Evolutionary conservation across 257 asterid species (phyloP).

Genomic region (Datura wrightii): DNA sequence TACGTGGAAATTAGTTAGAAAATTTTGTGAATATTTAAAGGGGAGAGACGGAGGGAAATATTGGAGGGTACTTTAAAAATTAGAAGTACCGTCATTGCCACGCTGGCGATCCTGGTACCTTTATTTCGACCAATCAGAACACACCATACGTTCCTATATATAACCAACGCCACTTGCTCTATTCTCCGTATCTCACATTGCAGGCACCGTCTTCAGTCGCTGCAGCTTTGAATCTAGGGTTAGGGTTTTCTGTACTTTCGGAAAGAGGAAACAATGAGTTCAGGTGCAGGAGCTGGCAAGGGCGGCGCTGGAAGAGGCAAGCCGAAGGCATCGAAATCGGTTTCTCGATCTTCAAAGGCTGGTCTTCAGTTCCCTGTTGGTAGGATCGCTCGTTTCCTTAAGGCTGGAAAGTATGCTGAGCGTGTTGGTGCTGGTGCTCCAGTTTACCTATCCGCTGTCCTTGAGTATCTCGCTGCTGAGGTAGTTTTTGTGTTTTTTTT

Average conservation of each 20-base stretch:
- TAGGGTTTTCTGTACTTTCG: not conserved
- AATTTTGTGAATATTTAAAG: not conserved
- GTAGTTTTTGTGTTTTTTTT: not conserved
- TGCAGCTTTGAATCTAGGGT: not conserved
- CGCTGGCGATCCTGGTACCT: not conserved
- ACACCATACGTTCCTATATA: not conserved
- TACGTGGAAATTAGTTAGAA: too few species aligned
- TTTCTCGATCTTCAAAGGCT: constrained; percentile 36
- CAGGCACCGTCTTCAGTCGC: not conserved
- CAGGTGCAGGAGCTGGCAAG: constrained; percentile 32
- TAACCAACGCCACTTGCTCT: not conserved
- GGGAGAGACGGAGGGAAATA: not conserved
- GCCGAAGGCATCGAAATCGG: constrained; percentile 33
- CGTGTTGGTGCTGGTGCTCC: constrained; percentile 39
- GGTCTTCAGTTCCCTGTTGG: constrained; percentile 37
- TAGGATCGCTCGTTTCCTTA: constrained; percentile 33
- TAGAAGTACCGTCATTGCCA: constrained; percentile 14
- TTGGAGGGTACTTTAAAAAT: constrained; percentile 11
- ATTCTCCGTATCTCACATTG: not conserved
- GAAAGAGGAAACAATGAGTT: not conserved
- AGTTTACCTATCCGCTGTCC: constrained; percentile 33
- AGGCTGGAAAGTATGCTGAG: constrained; percentile 34
- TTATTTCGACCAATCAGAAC: constrained; percentile 4
- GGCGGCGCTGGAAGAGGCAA: constrained; percentile 38
- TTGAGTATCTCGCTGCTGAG: constrained; percentile 39